Evolutionary conservation across 352 stramenopile species (phyloP), one percentile per base, ranked within the genome.

Genomic region (Phytophthora tubulina): DNA sequence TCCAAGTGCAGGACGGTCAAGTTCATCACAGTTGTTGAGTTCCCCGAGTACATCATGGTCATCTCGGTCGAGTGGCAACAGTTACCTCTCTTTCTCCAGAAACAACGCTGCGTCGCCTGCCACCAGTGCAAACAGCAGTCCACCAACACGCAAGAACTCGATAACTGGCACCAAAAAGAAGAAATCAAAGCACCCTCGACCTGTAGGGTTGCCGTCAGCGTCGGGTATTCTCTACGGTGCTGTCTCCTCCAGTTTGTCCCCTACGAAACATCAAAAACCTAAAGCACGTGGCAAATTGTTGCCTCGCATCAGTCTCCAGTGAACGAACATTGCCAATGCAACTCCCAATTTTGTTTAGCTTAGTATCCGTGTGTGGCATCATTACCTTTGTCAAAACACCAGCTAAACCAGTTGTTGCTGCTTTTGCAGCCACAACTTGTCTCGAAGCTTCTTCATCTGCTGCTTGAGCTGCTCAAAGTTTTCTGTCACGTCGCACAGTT

Each of bases 251-350:
- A 67, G 4, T 63, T 8, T 67, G 11, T 74, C 70, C 2, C 70
- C 70, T 52, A 56, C 59, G 54, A 78, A 78, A 52, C 70, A 61
- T 8, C 63, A 69, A 57, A 73, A 73, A n/a, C 6, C 44, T 1
- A 78, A 78, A 66, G n/a, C 65, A 35, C 59, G 55, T 21, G 41
- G 54, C 46, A 77, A 77, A 52, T n/a, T 67, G 14, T 49, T 78
- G 65, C 70, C 70, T 21, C 70, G 64, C 44, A 77, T 77, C 54
- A 70, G 53, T 70, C 39, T 63, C 53, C 58, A 77, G 53, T 73
- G 50, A 70, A 48, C 11, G 14, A 17, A 32, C 6, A 32, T 33
- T 50, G 44, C 17, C 35, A 39, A 39, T 13, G 21, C 21, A 27
- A 27, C 21, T 27, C 21, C 21, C 21, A 21, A 21, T 21, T 21